Conservation (phyloP, 805 yeast genomes). For the Blastobotrys mokoenaii region DNA sequence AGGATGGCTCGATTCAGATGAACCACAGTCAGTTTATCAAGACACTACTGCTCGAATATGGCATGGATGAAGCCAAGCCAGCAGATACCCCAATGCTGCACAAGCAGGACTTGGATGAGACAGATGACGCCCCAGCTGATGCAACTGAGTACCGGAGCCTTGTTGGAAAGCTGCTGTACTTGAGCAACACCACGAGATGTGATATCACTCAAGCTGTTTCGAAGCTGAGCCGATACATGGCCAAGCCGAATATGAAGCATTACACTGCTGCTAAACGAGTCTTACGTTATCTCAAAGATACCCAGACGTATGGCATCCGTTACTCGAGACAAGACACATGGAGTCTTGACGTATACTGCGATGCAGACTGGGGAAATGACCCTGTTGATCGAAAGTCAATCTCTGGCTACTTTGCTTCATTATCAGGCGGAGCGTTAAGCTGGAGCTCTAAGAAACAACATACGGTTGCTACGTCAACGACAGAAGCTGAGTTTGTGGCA, state of each 20-base stretch:
- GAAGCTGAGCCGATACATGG: neutral
- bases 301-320: neutral
- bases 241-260: neutral
- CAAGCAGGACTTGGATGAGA: too few species aligned
- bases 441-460: neutral
- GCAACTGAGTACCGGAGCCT: too few species aligned
- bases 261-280: neutral
- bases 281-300: neutral
- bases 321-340: neutral
- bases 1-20: too few species aligned
- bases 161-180: too few species aligned
- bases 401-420: neutral
- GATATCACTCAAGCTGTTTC: too few species aligned
- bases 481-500: neutral
- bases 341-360: neutral
- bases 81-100: too few species aligned
- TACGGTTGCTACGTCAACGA: neutral
- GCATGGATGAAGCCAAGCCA: too few species aligned
- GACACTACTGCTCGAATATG: too few species aligned
- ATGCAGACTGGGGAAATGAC: neutral
- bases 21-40: too few species aligned
- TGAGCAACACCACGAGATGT: too few species aligned
- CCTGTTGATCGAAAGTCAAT: neutral
- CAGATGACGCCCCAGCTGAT: too few species aligned
- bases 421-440: neutral